Evolutionary conservation across 768 basidiomycete genomes (phyloP), one percentile per base, ranked within the genome.

Genomic region (Auriscalpium vulgare): DNA sequence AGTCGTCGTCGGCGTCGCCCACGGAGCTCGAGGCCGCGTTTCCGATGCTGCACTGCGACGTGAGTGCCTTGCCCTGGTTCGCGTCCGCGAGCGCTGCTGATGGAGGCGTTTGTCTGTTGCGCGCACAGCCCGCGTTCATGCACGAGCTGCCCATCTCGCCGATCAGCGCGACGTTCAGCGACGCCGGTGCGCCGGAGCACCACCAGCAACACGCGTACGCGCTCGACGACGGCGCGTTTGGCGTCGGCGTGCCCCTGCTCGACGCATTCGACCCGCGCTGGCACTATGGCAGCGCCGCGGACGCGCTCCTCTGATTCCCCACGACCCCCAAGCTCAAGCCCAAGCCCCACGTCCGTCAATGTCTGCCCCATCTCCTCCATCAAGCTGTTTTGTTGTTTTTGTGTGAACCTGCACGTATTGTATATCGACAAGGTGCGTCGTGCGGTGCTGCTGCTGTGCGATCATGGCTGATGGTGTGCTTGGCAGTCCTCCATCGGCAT

Each of bases 71-170:
- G 21, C 19, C 48, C 10, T 35, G 11, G 35, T 16, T n/a, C n/a
- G n/a, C n/a, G n/a, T n/a, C n/a, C n/a, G 36, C 19, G 37, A 34
- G 17, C 11, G 29, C 37, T 37, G 40, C 53, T 57, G 40, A 62
- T 50, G 23, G 17, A 21, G 21, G 21, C 21, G 21, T 21, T 21
- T 21, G 21, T 21, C 3, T 21, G 21, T 21, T 9, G 23, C 40
- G 38, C 17, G 21, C 57, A 36, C 59, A 60, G 61, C 37, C 61
- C 37, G 48, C 56, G 6, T 60, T 55, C 37, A 54, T 60, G 19
- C 59, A 57, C 43, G 61, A 62, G n/a, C 54, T 62, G n/a, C 61
- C 61, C 21, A 62, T 62, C 54, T 62, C 61, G n/a, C 61, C 61
- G n/a, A 51, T 62, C 51, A 62, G 61, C 37, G 59, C 59, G 44